phyloP scores from a whole-genome alignment of 805 yeast species.

The Ogataea methylovora region DNA sequence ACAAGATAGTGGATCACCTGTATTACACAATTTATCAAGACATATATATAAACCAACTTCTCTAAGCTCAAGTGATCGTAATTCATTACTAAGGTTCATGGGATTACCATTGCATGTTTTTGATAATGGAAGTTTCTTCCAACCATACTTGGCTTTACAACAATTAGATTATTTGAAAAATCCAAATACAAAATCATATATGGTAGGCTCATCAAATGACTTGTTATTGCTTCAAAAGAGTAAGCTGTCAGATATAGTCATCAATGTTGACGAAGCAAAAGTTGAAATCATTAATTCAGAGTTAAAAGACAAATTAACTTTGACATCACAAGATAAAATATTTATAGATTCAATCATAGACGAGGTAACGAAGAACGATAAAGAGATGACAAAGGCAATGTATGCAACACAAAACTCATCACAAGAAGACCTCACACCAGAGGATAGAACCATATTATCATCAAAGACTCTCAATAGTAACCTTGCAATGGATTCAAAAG shows the following conservation, averaged over 20 bases:
- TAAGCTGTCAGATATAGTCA: conserved; percentile 59
- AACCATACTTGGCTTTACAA: conserved; percentile 91
- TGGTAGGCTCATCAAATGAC: conserved; percentile 86
- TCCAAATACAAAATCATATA: conserved; percentile 50
- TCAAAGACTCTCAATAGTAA: conserved; percentile 20
- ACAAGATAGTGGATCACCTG: conserved; percentile 75
- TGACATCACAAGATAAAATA: conserved; percentile 58
- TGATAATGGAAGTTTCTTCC: conserved; percentile 80
- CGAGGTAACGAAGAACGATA: conserved; percentile 36
- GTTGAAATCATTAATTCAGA: conserved; percentile 40
- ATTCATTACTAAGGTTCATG: conserved; percentile 67
- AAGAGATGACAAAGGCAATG: conserved; percentile 12
- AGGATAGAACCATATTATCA: background rate
- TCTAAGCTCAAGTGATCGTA: conserved; percentile 69
- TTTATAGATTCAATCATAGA: conserved; percentile 57
- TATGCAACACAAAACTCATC: conserved; percentile 27
- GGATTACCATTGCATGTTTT: conserved; percentile 87
- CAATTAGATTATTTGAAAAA: conserved; percentile 69
- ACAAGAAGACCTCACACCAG: background rate
- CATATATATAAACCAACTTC: conserved; percentile 53
- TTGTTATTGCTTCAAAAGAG: conserved; percentile 59
- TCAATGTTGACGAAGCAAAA: conserved; percentile 51
- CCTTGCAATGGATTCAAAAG: conserved; percentile 32
- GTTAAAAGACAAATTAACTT: conserved; percentile 35
- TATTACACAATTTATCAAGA: conserved; percentile 42